Base-by-base conservation (phyloP, 2,329 filamentous ascomycete species). In the Xylaria polymorpha region DNA sequence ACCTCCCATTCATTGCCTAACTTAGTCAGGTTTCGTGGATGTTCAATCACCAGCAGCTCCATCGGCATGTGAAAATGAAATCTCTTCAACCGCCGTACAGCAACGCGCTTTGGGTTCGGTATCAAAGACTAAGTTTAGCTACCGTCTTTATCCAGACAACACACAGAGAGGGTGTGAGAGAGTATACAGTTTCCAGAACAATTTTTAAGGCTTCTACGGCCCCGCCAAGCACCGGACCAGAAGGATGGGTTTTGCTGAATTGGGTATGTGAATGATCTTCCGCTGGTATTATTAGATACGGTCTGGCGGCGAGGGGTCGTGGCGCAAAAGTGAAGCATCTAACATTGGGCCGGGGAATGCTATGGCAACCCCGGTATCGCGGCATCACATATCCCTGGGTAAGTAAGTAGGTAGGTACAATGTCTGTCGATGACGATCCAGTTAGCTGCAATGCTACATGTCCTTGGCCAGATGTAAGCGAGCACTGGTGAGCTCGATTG, bases 371-470 rank as follows among this genome's bases (percentile, higher is more conserved):
- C 61, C 51, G 53, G 46, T 15, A 22, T 46, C 57, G 15, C 37
- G 66, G 58, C 58, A 48, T 58, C 57, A 6, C 41, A 15, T 50
- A 59, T 37, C 29, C 35, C 35, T 37, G 7, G 35, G 35, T 37
- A 37, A 37, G 35, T 37, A 37, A 12, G 35, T 37, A 37, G 1
- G 8, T 35, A 35, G 32, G 32, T 35, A 35, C 32, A 35, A 39
- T 39, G 29, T 39, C 22, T 7, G 53, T 56, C 18, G 32, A 55
- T n/a, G 51, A 18, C 15, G 9, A 53, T 51, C 20, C 29, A 8
- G 15, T 25, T 39, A 41, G 32, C 66, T 55, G 66, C 61, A 66
- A 56, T 66, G 62, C 55, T 58, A 68, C 62, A 61, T 43, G 48
- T 61, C 20, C 37, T 32, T 12, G 18, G 25, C 37, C 35, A 62